Evolutionary conservation across 139 green algal genomes (phyloP), one percentile per base, ranked within the genome.

Genomic region (Chlamydomonas eustigma): DNA sequence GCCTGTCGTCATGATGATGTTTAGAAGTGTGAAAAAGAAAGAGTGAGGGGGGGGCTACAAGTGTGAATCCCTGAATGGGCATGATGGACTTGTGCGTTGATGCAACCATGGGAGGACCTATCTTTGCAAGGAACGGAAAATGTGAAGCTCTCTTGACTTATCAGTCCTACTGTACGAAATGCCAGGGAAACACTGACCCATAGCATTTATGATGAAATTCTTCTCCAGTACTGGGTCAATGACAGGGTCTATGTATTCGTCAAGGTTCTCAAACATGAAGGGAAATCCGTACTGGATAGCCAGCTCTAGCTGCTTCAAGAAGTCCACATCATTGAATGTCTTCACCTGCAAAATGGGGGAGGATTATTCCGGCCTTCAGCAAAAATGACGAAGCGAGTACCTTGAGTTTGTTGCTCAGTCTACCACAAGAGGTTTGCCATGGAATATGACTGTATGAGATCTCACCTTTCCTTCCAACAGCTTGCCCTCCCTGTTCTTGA

Each of bases 251-350:
- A 97, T 92, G 85, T 95, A 94, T 82, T 97, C 91, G 63, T 96
- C 92, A 39, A 94, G 77, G 77, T 94, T 94, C 76, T 96, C 92
- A 75, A 97, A 92, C 51, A 97, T 80, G 83, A 97, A 97, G 32
- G 92, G 89, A 63, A 93, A 91, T 33, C 92, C 92, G 80, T 96
- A 97, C 80, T 94, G 89, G 74, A 97, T 92, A 34, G 92, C 88
- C 50, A 97, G 81, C 85, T 97, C 92, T 33, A 97, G 90, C 83
- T 96, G 90, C 86, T 97, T 97, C 2, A 97, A 75, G 81, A 96
- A 96, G 81, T 97, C 92, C 24, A 76, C 34, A 83, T 97, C 92
- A 68, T 92, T 92, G 84, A 95, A 95, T 1, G 89, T 94, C 83
- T 95, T 95, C 24, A 97, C 80, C 75, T 88, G 86, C 8, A 37